Evolutionary conservation across 805 yeast species (phyloP).

Genomic region (Metschnikowia hibisci): DNA sequence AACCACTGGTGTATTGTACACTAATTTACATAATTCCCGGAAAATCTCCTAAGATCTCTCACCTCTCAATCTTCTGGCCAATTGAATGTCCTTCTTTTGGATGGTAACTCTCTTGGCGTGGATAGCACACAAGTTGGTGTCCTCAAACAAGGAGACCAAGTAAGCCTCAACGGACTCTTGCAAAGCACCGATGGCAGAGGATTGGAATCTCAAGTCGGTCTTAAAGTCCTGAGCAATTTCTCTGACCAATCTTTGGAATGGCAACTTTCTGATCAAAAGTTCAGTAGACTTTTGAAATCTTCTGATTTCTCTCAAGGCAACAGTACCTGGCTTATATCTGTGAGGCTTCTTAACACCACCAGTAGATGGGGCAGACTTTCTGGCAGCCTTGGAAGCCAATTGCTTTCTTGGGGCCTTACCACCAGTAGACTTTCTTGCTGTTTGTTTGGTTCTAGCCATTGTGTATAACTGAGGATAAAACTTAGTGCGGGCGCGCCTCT

Average conservation of each 20-base stretch:
- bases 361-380: conserved; percentile 87
- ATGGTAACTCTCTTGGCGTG: conserved; percentile 99
- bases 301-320: conserved; percentile 94
- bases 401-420: conserved; percentile 96
- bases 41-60: conserved; percentile 64
- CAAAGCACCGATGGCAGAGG: conserved; percentile 95
- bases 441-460: conserved; percentile 93
- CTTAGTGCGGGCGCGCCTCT: conserved; percentile 2
- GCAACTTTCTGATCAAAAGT: conserved; percentile 90
- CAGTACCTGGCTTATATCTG: conserved; percentile 97
- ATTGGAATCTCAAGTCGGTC: conserved; percentile 93
- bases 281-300: conserved; percentile 97
- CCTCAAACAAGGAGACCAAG: conserved; percentile 93
- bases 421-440: conserved; percentile 93
- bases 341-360: conserved; percentile 94
- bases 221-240: conserved; percentile 94
- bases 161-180: conserved; percentile 99
- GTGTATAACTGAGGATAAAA: conserved; percentile 1
- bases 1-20: conserved; percentile 17
- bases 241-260: conserved; percentile 95
- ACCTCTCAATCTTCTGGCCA: conserved; percentile 98
- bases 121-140: conserved; percentile 96
- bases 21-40: conserved; percentile 15
- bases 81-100: conserved; percentile 96
- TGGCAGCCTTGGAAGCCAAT: conserved; percentile 87